phyloP scores from a whole-genome alignment of 495 filamentous ascomycete species.

The Penicillium atrosanguineum region DNA sequence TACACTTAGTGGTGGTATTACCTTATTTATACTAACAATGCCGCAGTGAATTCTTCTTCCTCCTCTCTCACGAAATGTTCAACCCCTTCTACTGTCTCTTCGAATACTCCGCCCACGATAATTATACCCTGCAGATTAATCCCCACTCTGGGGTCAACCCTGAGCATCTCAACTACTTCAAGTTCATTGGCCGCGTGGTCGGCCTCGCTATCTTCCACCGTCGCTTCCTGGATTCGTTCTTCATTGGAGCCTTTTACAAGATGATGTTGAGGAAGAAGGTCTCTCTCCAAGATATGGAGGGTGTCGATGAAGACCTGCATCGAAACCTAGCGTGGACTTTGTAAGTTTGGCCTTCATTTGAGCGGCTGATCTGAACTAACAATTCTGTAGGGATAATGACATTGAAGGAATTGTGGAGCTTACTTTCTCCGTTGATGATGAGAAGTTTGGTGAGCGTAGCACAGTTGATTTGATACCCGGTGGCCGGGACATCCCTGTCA shows the following conservation, averaged over 20 bases:
- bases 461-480: conserved; percentile 91
- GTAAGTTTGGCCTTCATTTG: conserved; percentile 37
- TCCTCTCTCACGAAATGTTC: conserved; percentile 99
- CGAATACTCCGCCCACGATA: conserved; percentile 99
- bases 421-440: conserved; percentile 95
- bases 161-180: conserved; percentile 99
- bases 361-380: conserved; percentile 15
- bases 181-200: conserved; percentile 98
- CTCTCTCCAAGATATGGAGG: conserved; percentile 92
- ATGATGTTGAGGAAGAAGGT: conserved; percentile 98
- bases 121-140: conserved; percentile 99
- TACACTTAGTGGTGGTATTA: background rate
- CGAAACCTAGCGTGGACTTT: conserved; percentile 93
- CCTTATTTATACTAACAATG: conserved; percentile 25
- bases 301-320: conserved; percentile 96
- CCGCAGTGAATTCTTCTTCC: conserved; percentile 95
- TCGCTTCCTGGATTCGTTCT: conserved; percentile 97
- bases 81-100: conserved; percentile 99
- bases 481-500: conserved; percentile 90
- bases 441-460: conserved; percentile 89
- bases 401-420: conserved; percentile 89
- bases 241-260: conserved; percentile 99
- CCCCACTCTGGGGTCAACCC: conserved; percentile 99
- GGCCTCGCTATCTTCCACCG: conserved; percentile 98
- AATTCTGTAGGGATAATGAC: conserved; percentile 71